Evolutionary conservation across 1,284 basidiomycete genomes (phyloP).

Genomic region (Puccinia horiana): DNA sequence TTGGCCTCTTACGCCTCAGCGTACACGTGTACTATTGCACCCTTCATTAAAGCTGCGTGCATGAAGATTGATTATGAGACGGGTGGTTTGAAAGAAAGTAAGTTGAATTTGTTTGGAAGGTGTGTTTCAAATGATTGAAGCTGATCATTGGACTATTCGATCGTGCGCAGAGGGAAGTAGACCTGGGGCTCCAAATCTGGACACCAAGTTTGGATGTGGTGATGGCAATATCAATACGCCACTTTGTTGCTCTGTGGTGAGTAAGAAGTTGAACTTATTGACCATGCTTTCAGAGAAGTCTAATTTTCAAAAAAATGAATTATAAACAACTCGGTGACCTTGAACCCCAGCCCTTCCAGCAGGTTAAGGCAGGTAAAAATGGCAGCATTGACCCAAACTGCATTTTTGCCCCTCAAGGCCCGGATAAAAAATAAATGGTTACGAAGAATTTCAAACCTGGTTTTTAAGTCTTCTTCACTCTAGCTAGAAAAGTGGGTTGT

Average conservation of each 20-base stretch:
- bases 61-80: background rate
- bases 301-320: background rate
- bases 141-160: background rate
- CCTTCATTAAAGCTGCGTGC: background rate
- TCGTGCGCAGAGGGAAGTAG: background rate
- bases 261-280: background rate
- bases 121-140: background rate
- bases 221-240: background rate
- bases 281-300: background rate
- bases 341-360: background rate
- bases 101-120: background rate
- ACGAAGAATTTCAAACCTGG: too few relatives aligned
- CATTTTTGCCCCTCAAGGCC: slow-evolving; percentile 3
- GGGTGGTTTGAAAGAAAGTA: background rate
- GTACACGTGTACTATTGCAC: background rate
- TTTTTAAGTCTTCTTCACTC: too few relatives aligned
- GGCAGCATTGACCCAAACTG: background rate
- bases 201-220: background rate
- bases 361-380: background rate
- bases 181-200: background rate
- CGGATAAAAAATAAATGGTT: background rate
- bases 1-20: background rate
- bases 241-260: background rate
- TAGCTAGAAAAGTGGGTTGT: too few relatives aligned
- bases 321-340: background rate